phyloP scores from a whole-genome alignment of 2,329 filamentous ascomycete genomes.

The Talaromyces sp. region DNA sequence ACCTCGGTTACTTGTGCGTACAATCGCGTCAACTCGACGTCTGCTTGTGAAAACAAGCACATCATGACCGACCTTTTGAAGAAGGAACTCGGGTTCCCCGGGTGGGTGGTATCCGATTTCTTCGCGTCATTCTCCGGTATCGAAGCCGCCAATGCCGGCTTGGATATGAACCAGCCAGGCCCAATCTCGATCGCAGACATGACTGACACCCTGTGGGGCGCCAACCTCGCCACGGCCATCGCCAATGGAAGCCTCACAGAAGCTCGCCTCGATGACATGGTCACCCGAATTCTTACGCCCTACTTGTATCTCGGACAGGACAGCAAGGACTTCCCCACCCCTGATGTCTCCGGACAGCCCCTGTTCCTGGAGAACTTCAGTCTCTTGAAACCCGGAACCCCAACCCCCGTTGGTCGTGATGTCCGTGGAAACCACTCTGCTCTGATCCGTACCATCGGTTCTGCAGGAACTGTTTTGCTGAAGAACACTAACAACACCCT shows the following conservation, averaged over 20 bases:
- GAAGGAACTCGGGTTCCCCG: conserved; percentile 48
- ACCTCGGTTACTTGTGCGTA: conserved; percentile 55
- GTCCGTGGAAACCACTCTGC: conserved; percentile 65
- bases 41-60: conserved; percentile 45
- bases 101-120: conserved; percentile 44
- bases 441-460: conserved; percentile 53
- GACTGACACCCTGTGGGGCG: conserved; percentile 53
- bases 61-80: conserved; percentile 45
- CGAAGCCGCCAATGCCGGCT: conserved; percentile 37
- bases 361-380: conserved; percentile 3
- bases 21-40: conserved; percentile 44
- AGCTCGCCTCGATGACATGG: conserved; percentile 43
- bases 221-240: conserved; percentile 31
- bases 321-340: conserved; percentile 25
- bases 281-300: conserved; percentile 40
- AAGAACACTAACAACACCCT: conserved; percentile 49
- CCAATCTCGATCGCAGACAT: conserved; percentile 36
- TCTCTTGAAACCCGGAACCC: conserved; percentile 6
- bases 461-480: conserved; percentile 37
- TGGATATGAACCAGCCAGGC: conserved; percentile 28
- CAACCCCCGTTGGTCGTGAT: conserved; percentile 39
- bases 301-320: conserved; percentile 43
- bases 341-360: conserved; percentile 9
- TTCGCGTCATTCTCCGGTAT: conserved; percentile 37
- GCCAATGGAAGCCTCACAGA: conserved; percentile 38